phyloP scores from a whole-genome alignment of 495 filamentous ascomycete species.

The Trichocladium antarcticum region DNA sequence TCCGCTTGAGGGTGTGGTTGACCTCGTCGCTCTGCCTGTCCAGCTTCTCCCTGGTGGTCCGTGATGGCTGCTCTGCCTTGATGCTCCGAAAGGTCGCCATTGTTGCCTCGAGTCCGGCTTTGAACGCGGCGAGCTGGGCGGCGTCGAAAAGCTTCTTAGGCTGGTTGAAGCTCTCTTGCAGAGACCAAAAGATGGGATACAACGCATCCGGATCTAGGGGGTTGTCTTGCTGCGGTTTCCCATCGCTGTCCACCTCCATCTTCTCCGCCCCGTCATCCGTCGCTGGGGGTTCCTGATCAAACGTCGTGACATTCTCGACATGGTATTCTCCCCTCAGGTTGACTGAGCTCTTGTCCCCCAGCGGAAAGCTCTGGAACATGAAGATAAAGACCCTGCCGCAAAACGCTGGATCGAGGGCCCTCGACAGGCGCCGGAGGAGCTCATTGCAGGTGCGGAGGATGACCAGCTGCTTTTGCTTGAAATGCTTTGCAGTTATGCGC shows the following conservation, averaged over 20 bases:
- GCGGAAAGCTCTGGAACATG: conserved; percentile 90
- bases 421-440: conserved; percentile 75
- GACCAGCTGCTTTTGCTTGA: conserved; percentile 72
- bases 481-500: conserved; percentile 71
- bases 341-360: conserved; percentile 92
- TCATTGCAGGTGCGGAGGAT: conserved; percentile 92
- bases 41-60: conserved; percentile 19
- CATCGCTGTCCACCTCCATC: conserved; percentile 47
- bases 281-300: conserved; percentile 47
- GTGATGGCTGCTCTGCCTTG: conserved; percentile 50
- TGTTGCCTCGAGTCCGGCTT: conserved; percentile 63
- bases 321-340: conserved; percentile 96
- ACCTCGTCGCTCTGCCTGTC: conserved; percentile 49
- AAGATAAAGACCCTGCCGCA: conserved; percentile 96
- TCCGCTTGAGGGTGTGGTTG: conserved; percentile 59
- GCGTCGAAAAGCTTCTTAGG: conserved; percentile 68
- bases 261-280: conserved; percentile 40
- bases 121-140: conserved; percentile 63
- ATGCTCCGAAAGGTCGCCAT: conserved; percentile 68
- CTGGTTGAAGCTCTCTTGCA: conserved; percentile 86
- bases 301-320: conserved; percentile 84
- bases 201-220: conserved; percentile 56
- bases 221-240: conserved; percentile 16
- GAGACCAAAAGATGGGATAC: conserved; percentile 88
- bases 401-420: conserved; percentile 93